phyloP scores from a whole-genome alignment of 306 rosid genomes.

The Urtica urens region DNA sequence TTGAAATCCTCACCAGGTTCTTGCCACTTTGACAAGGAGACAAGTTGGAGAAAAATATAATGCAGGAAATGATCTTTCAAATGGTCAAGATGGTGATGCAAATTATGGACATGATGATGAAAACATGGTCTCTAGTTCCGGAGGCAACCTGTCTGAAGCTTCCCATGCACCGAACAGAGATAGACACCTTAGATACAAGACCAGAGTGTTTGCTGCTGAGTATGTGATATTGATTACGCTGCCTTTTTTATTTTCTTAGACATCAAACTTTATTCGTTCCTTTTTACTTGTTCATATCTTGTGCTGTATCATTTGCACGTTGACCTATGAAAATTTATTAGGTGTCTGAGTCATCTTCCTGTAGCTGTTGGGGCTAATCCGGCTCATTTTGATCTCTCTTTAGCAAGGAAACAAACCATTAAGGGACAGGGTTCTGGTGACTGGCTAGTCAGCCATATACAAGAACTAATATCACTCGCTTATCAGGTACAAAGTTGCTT shows the following conservation, averaged over 20 bases:
- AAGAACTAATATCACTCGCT: conserved; percentile 93
- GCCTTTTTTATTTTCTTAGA: conserved; percentile 1
- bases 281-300: background rate
- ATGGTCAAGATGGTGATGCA: conserved; percentile 44
- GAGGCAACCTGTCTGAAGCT: conserved; percentile 34
- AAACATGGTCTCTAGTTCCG: conserved; percentile 73
- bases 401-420: conserved; percentile 57
- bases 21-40: conserved; percentile 65
- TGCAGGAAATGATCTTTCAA: conserved; percentile 36
- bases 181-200: conserved; percentile 88
- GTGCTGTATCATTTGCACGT: conserved; percentile 11
- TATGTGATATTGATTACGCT: conserved; percentile 33
- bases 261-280: conserved; percentile 1
- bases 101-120: conserved; percentile 61
- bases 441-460: conserved; percentile 87
- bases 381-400: conserved; percentile 76
- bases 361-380: conserved; percentile 78
- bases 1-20: conserved; percentile 47
- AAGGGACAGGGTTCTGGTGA: conserved; percentile 41
- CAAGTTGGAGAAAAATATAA: conserved; percentile 26
- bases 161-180: conserved; percentile 50
- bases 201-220: conserved; percentile 97
- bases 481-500: conserved; percentile 62
- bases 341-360: conserved; percentile 90
- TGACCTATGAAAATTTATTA: conserved; percentile 19